Conservation (phyloP, 192 early-diverging fungal genomes). For the Coemansia sp. region DNA sequence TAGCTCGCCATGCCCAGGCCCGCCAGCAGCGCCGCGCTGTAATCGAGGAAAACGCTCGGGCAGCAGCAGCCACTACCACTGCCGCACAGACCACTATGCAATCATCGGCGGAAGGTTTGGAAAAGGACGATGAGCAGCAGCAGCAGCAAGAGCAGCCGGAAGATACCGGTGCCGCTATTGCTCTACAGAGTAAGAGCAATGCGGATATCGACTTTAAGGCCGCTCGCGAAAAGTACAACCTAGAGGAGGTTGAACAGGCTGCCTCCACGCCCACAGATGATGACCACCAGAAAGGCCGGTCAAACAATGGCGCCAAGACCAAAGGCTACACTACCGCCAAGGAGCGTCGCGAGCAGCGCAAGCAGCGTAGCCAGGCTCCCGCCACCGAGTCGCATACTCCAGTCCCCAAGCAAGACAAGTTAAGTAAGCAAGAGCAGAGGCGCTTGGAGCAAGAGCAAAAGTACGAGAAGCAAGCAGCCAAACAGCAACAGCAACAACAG, state of each 20-base stretch:
- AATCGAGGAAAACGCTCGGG: conserved; percentile 26
- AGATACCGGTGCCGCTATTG: background rate
- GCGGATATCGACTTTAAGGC: conserved; percentile 26
- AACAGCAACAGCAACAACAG: conserved; percentile 32
- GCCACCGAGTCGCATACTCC: background rate
- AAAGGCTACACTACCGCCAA: conserved; percentile 70
- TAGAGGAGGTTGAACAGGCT: conserved; percentile 47
- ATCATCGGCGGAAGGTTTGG: background rate
- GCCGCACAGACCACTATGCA: background rate
- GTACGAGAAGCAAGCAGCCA: conserved; percentile 9
- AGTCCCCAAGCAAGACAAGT: conserved; percentile 1
- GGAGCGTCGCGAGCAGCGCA: conserved; percentile 79
- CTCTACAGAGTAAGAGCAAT: background rate
- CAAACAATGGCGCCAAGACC: background rate
- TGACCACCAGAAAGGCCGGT: background rate
- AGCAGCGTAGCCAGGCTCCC: conserved; percentile 26
- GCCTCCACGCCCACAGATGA: conserved; percentile 22
- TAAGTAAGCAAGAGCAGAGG: conserved; percentile 41
- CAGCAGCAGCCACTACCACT: background rate
- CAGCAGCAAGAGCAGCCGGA: background rate
- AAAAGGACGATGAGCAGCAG: conserved; percentile 1
- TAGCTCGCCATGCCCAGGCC: conserved; percentile 65
- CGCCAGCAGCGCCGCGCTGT: conserved; percentile 55
- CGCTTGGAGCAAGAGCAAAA: conserved; percentile 34
- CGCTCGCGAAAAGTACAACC: conserved; percentile 50